These are phyloP conservation scores for Alloteropsis semialata DNA, from an alignment of 176 grass and related monocot species.

Conservation along the genomic window DNA sequence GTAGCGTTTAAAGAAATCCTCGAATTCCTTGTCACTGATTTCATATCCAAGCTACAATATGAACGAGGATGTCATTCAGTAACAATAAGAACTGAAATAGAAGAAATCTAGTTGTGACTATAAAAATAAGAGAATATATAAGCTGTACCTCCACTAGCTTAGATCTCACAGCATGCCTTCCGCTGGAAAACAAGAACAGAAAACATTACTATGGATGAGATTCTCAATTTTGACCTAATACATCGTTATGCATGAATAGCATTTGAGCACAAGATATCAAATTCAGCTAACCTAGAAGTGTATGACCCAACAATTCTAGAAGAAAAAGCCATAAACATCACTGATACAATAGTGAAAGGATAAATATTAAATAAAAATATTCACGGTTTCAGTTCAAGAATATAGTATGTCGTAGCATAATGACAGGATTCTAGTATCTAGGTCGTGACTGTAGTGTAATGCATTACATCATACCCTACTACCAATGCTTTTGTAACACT, in stretches of 20 bases:
- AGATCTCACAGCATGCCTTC: conserved; percentile 89
- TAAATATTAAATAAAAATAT: background rate
- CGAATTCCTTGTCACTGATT: conserved; percentile 80
- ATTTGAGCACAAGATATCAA: background rate
- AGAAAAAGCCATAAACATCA: background rate
- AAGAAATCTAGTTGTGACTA: background rate
- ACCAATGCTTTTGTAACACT: background rate
- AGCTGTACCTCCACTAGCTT: conserved; percentile 79
- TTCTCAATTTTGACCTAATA: conserved; percentile 17
- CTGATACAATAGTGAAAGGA: background rate
- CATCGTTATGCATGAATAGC: background rate
- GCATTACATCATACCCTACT: background rate
- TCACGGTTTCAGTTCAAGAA: background rate
- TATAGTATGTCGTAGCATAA: too few relatives aligned
- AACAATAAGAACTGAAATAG: background rate
- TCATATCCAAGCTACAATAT: conserved; percentile 85
- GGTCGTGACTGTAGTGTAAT: background rate
- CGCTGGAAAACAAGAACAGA: conserved; percentile 52
- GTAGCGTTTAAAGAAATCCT: conserved; percentile 96
- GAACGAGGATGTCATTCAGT: conserved; percentile 17
- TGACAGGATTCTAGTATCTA: background rate
- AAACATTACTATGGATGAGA: background rate
- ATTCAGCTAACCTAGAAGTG: conserved; percentile 17
- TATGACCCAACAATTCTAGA: background rate
- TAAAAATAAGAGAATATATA: conserved; percentile 28